A percentile compares a stretch with the other conserved stretches of the same genome.
Conservation (phyloP, 495 filamentous ascomycete genomes). For the Bacidia gigantensis region DNA sequence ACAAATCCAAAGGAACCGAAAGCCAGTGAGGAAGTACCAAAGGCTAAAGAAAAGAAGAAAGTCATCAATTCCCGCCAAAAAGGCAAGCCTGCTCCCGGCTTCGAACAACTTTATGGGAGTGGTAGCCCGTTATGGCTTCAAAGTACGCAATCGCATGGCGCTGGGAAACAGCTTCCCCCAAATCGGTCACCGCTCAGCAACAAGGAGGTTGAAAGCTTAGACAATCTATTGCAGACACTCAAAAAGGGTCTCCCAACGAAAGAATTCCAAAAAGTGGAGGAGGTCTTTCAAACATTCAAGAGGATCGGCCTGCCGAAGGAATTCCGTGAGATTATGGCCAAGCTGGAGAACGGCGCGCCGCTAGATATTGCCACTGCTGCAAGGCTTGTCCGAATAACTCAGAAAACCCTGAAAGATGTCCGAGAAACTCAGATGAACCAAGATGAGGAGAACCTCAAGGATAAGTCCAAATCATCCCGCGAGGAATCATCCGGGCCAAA, state of each 20-base stretch:
- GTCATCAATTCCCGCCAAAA: conserved; percentile 28
- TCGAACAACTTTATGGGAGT: conserved; percentile 14
- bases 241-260: conserved; percentile 34
- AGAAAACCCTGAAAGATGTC: conserved; percentile 27
- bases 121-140: conserved; percentile 21
- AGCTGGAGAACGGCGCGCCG: conserved; percentile 24
- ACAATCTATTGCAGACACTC: conserved; percentile 28
- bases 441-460: conserved; percentile 19
- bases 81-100: conserved; percentile 20
- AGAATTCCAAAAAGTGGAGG: conserved; percentile 29
- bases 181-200: conserved; percentile 19
- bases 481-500: conserved; percentile 4
- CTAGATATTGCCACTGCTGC: conserved; percentile 35
- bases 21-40: conserved; percentile 25
- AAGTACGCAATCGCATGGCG: conserved; percentile 12
- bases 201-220: conserved; percentile 28
- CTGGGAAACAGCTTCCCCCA: conserved; percentile 13
- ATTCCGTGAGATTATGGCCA: conserved; percentile 34
- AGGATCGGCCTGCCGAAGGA: conserved; percentile 37
- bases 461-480: conserved; percentile 12
- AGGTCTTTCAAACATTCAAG: conserved; percentile 33
- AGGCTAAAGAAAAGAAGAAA: conserved; percentile 17
- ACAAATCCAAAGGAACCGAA: conserved; percentile 36
- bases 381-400: conserved; percentile 35
- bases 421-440: conserved; percentile 22